phyloP scores from a whole-genome alignment of 768 basidiomycete genomes.

The Boletellus emodensis region DNA sequence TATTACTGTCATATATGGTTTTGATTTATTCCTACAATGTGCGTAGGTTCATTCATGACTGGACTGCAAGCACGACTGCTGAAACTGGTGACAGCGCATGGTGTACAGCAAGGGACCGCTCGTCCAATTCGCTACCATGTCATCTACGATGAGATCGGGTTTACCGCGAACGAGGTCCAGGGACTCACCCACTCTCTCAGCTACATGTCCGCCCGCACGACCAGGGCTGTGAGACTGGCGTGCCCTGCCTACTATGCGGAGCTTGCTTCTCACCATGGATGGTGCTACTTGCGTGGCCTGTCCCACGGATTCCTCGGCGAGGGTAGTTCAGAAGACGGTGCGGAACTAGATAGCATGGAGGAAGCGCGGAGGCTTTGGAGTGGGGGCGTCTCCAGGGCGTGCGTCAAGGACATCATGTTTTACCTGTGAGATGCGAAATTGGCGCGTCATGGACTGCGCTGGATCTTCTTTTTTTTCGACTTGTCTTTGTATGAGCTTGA shows the following conservation, averaged over 20 bases:
- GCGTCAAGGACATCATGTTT: conserved; percentile 68
- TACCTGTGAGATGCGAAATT: conserved; percentile 46
- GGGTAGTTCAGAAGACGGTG: too few species aligned
- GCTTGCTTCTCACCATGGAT: not conserved
- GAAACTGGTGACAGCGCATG: not conserved
- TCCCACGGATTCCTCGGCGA: not conserved
- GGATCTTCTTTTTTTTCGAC: too few species aligned
- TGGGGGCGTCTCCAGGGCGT: conserved; percentile 45
- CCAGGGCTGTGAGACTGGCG: not conserved
- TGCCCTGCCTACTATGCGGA: not conserved
- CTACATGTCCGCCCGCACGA: conserved; percentile 2
- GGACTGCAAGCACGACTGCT: not conserved
- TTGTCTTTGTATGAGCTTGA: too few species aligned
- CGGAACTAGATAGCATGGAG: conserved; percentile 33
- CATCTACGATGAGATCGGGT: not conserved
- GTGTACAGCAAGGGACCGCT: not conserved
- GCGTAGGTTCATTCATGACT: not conserved
- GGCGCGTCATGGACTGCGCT: too few species aligned
- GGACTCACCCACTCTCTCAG: not conserved
- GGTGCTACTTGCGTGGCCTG: not conserved
- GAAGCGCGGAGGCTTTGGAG: conserved; percentile 59
- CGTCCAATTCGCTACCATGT: conserved; percentile 1
- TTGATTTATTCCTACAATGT: conserved; percentile 47
- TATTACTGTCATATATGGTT: conserved; percentile 44
- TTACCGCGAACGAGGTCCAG: not conserved